Percentiles rank a stretch among this genome's conserved stretches.
Conservation (phyloP, 164 flowering plant species). For the Stephania cephalantha region DNA sequence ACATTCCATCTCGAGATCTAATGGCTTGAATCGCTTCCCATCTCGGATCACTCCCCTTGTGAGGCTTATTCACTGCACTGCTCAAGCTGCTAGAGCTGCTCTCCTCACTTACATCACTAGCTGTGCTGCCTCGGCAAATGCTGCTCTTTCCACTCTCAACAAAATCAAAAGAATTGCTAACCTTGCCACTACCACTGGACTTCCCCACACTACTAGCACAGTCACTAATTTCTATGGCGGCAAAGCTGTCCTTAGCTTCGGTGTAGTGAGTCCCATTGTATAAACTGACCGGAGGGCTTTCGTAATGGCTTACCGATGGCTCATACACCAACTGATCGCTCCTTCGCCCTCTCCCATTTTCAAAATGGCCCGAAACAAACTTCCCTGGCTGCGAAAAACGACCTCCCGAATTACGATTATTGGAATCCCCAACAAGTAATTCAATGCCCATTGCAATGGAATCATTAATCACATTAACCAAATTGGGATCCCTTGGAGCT, state of each 20-base stretch:
- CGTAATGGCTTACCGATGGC: conserved; percentile 21
- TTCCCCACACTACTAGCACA: conserved; percentile 39
- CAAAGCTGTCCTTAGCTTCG: conserved; percentile 66
- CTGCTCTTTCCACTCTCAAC: conserved; percentile 56
- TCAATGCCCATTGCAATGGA: conserved; percentile 14
- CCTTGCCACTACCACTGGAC: conserved; percentile 40
- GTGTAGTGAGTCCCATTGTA: conserved; percentile 35
- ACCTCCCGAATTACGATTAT: conserved; percentile 17
- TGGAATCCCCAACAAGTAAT: conserved; percentile 23
- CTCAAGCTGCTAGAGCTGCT: conserved; percentile 69
- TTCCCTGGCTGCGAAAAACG: conserved; percentile 19
- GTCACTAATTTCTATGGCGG: conserved; percentile 56
- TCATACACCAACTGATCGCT: conserved; percentile 21
- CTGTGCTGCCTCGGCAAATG: conserved; percentile 57
- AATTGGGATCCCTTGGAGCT: background rate
- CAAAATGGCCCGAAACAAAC: background rate
- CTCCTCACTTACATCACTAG: conserved; percentile 77
- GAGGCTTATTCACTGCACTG: conserved; percentile 63
- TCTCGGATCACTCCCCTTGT: conserved; percentile 61
- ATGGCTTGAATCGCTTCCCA: conserved; percentile 80
- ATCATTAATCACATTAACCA: background rate
- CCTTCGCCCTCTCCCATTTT: conserved; percentile 12
- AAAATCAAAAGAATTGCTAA: conserved; percentile 37
- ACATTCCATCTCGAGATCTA: conserved; percentile 42
- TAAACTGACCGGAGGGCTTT: conserved; percentile 48